These are phyloP conservation scores for Lagenaria siceraria DNA, from an alignment of 306 rosid species.

Conservation along the genomic window DNA sequence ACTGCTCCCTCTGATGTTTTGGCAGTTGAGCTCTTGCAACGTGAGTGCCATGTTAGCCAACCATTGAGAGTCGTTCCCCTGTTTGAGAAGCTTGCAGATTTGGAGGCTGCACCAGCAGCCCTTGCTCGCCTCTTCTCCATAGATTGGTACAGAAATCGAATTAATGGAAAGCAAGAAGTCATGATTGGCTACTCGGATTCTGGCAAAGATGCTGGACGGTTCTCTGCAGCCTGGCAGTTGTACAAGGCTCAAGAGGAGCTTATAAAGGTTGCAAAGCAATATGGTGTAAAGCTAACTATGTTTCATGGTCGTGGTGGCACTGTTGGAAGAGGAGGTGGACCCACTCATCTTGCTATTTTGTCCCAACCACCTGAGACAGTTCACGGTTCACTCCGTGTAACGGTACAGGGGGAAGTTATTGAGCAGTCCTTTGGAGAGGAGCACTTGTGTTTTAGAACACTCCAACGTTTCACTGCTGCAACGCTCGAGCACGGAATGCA, in stretches of 20 bases:
- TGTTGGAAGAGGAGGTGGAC: slow-evolving; percentile 98
- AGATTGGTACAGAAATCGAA: slow-evolving; percentile 74
- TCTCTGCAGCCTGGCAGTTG: slow-evolving; percentile 96
- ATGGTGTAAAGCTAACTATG: slow-evolving; percentile 87
- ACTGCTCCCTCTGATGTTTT: slow-evolving; percentile 92
- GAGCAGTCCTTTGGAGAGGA: slow-evolving; percentile 93
- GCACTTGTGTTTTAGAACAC: slow-evolving; percentile 85
- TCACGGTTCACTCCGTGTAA: slow-evolving; percentile 95
- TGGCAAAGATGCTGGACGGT: slow-evolving; percentile 95
- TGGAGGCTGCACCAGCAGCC: slow-evolving; percentile 94
- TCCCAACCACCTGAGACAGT: slow-evolving; percentile 94
- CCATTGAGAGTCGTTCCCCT: slow-evolving; percentile 90
- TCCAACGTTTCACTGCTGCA: slow-evolving; percentile 93
- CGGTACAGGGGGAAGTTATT: slow-evolving; percentile 95
- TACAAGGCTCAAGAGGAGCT: slow-evolving; percentile 98
- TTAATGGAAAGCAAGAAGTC: slow-evolving; percentile 90
- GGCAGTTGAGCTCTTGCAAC: slow-evolving; percentile 87
- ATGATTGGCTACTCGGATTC: slow-evolving; percentile 99
- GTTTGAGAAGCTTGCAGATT: slow-evolving; percentile 87
- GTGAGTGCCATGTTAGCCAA: slow-evolving; percentile 66
- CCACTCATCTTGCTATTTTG: slow-evolving; percentile 94
- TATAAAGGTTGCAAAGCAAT: slow-evolving; percentile 68
- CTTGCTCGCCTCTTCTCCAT: slow-evolving; percentile 74
- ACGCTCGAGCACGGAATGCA: slow-evolving; percentile 90
- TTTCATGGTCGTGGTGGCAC: slow-evolving; percentile 99